Percentiles rank a stretch among this genome's conserved stretches.
Evolutionary conservation across 331 rosid genomes (phyloP).

Genomic region (Pyracantha coccinea): DNA sequence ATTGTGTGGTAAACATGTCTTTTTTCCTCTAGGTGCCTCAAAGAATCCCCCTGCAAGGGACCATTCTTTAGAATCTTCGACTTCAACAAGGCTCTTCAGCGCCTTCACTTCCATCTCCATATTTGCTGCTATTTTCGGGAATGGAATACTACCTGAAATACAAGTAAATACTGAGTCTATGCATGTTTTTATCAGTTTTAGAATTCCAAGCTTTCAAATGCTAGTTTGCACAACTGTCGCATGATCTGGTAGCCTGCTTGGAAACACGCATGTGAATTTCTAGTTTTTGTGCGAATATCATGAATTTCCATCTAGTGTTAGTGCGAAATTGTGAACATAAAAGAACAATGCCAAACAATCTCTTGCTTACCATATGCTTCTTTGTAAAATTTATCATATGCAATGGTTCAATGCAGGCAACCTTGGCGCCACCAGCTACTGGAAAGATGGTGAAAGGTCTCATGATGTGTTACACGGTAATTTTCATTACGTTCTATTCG

Average conservation of each 20-base stretch:
- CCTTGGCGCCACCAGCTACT: slow-evolving; percentile 82
- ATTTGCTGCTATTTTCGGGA: slow-evolving; percentile 82
- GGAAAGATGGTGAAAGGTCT: slow-evolving; percentile 96
- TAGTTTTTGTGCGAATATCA: neutral
- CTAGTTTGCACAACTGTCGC: neutral
- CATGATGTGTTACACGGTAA: slow-evolving; percentile 61
- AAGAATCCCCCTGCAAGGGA: slow-evolving; percentile 44
- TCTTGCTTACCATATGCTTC: neutral
- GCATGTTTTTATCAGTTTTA: slow-evolving; percentile 3
- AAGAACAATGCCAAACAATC: neutral
- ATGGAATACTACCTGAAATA: slow-evolving; percentile 84
- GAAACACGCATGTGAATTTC: neutral
- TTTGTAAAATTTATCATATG: neutral
- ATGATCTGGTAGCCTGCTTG: slow-evolving; percentile 1
- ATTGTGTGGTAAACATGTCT: neutral
- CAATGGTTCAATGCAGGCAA: slow-evolving; percentile 47
- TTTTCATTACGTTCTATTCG: slow-evolving; percentile 62
- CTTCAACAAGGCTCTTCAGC: slow-evolving; percentile 40
- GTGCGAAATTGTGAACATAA: neutral
- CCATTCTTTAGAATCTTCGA: slow-evolving; percentile 51
- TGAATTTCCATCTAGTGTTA: neutral
- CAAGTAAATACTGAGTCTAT: slow-evolving; percentile 39
- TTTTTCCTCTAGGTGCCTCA: slow-evolving; percentile 37
- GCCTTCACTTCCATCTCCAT: slow-evolving; percentile 85
- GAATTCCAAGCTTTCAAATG: neutral